Conservation (phyloP, 257 asterid species). For the Nicotiana otophora region DNA sequence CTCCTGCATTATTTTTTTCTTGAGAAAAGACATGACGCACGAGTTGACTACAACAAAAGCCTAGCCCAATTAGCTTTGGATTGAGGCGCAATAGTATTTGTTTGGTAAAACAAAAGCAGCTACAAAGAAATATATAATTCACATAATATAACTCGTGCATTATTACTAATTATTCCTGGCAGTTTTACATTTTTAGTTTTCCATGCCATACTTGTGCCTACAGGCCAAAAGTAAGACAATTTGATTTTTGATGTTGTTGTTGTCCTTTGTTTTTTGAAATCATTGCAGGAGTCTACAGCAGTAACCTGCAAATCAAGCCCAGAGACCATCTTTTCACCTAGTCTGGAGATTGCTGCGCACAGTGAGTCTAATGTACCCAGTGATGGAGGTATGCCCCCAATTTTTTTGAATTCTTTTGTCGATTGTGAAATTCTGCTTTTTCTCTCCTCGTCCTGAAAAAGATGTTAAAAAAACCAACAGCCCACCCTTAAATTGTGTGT, state of each 20-base stretch:
- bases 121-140: neutral
- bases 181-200: neutral
- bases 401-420: neutral
- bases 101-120: neutral
- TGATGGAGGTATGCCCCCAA: constrained; percentile 45
- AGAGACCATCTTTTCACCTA: constrained; percentile 79
- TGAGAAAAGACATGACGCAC: neutral
- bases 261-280: constrained; percentile 13
- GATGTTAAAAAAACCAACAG: neutral
- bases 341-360: constrained; percentile 46
- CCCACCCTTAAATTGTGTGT: neutral
- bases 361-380: constrained; percentile 15
- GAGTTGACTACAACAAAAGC: neutral
- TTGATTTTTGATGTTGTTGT: constrained; percentile 5
- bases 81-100: neutral
- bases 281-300: constrained; percentile 44
- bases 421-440: neutral
- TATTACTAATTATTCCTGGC: neutral
- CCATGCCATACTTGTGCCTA: neutral
- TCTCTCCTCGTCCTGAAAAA: neutral
- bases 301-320: constrained; percentile 48
- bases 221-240: neutral
- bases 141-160: neutral
- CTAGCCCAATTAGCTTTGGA: neutral
- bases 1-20: neutral